A percentile compares a stretch with the other conserved stretches of the same genome.
Evolutionary conservation across 192 early-diverging fungal species (phyloP).

Genomic region (Glomus cerebriforme): DNA sequence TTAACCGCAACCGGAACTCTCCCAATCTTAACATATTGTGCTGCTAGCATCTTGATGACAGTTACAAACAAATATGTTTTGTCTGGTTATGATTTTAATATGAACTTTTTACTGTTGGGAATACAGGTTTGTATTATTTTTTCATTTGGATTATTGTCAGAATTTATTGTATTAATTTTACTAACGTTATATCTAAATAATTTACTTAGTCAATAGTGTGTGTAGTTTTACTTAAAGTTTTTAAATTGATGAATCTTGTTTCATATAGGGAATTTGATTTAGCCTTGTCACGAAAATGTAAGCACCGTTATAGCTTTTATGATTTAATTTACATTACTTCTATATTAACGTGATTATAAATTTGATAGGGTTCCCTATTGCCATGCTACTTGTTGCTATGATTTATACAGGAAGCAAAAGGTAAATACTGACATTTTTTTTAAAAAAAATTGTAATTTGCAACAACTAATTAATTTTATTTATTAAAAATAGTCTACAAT

Average conservation of each 20-base stretch:
- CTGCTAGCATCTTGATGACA: constrained; percentile 86
- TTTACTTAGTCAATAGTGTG: not conserved
- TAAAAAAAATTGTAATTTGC: constrained; percentile 3
- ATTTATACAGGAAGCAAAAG: constrained; percentile 97
- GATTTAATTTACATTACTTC: constrained; percentile 3
- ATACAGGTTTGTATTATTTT: constrained; percentile 55
- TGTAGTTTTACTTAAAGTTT: not conserved
- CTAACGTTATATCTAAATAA: not conserved
- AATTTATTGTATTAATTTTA: not conserved
- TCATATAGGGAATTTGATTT: constrained; percentile 7
- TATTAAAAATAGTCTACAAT: constrained; percentile 65
- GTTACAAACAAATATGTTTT: constrained; percentile 88
- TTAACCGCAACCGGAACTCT: constrained; percentile 38
- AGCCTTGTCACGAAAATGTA: constrained; percentile 10
- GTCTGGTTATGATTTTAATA: constrained; percentile 78
- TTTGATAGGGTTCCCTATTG: constrained; percentile 78
- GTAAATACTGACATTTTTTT: constrained; percentile 17
- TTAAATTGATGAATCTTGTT: constrained; percentile 18
- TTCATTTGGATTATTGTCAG: not conserved
- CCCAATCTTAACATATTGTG: constrained; percentile 87
- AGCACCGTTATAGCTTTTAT: not conserved
- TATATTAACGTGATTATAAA: not conserved
- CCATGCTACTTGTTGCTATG: constrained; percentile 85
- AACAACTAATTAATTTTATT: not conserved
- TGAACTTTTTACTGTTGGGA: constrained; percentile 82